Conservation (phyloP, 441 rosid genomes). For the Syzygium syzygioides region DNA sequence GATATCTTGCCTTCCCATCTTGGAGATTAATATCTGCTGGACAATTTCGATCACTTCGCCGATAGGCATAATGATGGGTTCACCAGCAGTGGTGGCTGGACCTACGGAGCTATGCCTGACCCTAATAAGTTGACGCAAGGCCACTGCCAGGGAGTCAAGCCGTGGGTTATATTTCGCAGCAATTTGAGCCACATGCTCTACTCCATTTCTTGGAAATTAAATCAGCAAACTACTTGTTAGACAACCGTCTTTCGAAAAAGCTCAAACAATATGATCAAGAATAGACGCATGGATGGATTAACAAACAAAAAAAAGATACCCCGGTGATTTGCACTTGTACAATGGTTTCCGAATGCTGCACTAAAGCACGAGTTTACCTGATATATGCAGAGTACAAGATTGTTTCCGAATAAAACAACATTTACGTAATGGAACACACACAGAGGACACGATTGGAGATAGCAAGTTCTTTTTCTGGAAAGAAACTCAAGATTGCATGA, state of each 20-base stretch:
- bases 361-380: too few species aligned
- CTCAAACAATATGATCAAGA: not conserved
- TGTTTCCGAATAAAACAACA: not conserved
- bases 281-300: too few species aligned
- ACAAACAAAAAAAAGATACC: not conserved
- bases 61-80: not conserved
- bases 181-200: too few species aligned
- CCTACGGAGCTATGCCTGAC: not conserved
- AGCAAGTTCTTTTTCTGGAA: too few species aligned
- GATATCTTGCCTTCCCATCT: too few species aligned
- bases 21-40: not conserved
- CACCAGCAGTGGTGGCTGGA: not conserved
- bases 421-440: not conserved
- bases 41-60: not conserved
- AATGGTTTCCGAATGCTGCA: not conserved
- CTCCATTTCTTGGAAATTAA: too few species aligned
- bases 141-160: not conserved
- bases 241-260: too few species aligned
- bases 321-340: not conserved
- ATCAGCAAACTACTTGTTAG: too few species aligned
- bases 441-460: not conserved
- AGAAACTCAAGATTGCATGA: too few species aligned
- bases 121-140: not conserved
- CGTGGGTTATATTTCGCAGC: too few species aligned
- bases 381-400: not conserved